These are phyloP conservation scores for Ustilago trichophora DNA, from an alignment of 1,284 basidiomycete genomes.

Conservation along the genomic window DNA sequence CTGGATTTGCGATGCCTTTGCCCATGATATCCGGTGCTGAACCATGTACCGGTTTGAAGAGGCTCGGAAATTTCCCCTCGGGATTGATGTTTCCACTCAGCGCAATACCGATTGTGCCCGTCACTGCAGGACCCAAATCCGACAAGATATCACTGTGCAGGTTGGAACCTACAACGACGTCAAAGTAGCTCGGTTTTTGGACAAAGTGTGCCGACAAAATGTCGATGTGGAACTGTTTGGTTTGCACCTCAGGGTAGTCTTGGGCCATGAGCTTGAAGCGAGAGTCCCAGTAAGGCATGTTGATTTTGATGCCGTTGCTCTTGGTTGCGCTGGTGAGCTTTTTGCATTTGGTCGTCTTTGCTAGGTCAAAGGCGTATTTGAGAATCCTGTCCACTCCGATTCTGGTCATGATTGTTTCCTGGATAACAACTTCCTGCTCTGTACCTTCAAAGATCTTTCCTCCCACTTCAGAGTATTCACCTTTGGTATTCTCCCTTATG, in stretches of 20 bases:
- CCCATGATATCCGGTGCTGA: slow-evolving; percentile 42
- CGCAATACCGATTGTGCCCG: slow-evolving; percentile 73
- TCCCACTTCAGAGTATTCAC: slow-evolving; percentile 72
- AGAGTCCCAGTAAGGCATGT: slow-evolving; percentile 66
- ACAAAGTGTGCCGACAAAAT: slow-evolving; percentile 71
- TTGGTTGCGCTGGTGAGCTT: slow-evolving; percentile 71
- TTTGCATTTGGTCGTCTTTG: slow-evolving; percentile 70
- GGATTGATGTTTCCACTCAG: slow-evolving; percentile 73
- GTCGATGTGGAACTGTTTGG: slow-evolving; percentile 68
- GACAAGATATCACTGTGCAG: slow-evolving; percentile 73
- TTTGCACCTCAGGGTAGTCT: slow-evolving; percentile 71
- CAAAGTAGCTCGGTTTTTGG: slow-evolving; percentile 70
- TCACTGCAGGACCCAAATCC: slow-evolving; percentile 72
- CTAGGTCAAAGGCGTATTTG: slow-evolving; percentile 72
- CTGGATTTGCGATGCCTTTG: slow-evolving; percentile 65
- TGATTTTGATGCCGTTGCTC: slow-evolving; percentile 60
- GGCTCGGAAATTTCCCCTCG: slow-evolving; percentile 68
- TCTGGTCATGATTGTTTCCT: slow-evolving; percentile 71
- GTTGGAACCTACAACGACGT: slow-evolving; percentile 72
- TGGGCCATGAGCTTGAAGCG: slow-evolving; percentile 70
- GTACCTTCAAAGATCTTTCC: slow-evolving; percentile 68
- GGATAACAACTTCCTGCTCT: slow-evolving; percentile 66
- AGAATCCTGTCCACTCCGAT: slow-evolving; percentile 71
- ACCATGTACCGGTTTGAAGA: slow-evolving; percentile 68
- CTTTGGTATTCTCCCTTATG: slow-evolving; percentile 72